These are phyloP conservation scores for Suillus americanus DNA, from an alignment of 768 basidiomycete genomes.

Conservation along the genomic window DNA sequence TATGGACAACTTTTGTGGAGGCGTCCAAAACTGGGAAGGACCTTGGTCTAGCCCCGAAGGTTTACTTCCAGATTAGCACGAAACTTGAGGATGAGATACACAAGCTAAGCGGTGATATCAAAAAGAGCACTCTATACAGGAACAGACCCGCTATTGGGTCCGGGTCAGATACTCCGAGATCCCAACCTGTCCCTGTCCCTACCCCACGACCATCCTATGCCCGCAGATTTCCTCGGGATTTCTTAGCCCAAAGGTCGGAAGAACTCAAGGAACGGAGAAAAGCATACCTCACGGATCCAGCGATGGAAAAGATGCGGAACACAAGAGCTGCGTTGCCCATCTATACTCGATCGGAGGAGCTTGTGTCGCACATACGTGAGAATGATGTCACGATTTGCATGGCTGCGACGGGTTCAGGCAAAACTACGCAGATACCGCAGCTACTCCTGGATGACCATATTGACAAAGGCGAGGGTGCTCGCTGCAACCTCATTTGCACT, in stretches of 20 bases:
- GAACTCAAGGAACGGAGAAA: constrained; percentile 53
- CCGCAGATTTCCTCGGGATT: constrained; percentile 29
- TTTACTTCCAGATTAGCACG: constrained; percentile 64
- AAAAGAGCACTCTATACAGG: constrained; percentile 59
- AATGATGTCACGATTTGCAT: constrained; percentile 89
- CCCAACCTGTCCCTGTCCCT: constrained; percentile 6
- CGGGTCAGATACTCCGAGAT: constrained; percentile 9
- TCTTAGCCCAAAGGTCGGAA: constrained; percentile 53
- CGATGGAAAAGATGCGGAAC: constrained; percentile 62
- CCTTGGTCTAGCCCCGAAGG: constrained; percentile 68
- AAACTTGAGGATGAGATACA: constrained; percentile 66
- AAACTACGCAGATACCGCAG: constrained; percentile 94
- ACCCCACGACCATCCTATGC: constrained; percentile 19
- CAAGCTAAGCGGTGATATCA: constrained; percentile 68
- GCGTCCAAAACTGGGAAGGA: constrained; percentile 65
- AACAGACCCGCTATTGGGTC: constrained; percentile 51
- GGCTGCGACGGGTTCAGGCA: constrained; percentile 90
- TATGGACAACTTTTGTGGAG: constrained; percentile 73
- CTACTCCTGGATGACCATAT: constrained; percentile 86
- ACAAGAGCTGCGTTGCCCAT: constrained; percentile 75
- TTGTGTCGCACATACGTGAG: constrained; percentile 65
- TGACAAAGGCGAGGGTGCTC: constrained; percentile 71
- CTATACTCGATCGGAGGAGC: constrained; percentile 59
- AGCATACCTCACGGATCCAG: constrained; percentile 59
- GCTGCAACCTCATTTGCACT: constrained; percentile 89